phyloP scores from a whole-genome alignment of 1,284 basidiomycete genomes.

The Phylloporus gajari region DNA sequence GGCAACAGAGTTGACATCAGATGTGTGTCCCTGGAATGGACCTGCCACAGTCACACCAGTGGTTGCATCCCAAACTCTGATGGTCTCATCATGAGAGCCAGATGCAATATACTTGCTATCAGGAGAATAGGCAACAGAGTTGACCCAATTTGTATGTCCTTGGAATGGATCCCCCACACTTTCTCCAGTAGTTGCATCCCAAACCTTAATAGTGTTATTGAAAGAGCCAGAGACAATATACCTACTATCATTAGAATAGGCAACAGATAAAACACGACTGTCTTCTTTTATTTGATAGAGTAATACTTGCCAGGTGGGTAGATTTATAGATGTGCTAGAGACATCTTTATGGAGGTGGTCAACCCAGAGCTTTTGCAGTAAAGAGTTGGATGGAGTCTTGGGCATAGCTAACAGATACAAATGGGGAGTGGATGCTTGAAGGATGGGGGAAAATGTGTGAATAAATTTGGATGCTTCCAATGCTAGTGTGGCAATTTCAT shows the following conservation, averaged over 20 bases:
- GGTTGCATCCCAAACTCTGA: no score
- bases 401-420: no score
- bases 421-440: neutral
- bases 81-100: neutral
- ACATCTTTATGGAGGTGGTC: neutral
- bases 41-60: no score
- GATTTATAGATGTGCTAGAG: neutral
- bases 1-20: no score
- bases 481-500: neutral
- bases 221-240: neutral
- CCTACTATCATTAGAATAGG: neutral
- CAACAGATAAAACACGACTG: neutral
- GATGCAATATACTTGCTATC: neutral
- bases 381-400: no score
- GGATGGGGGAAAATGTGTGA: neutral
- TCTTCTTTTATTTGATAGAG: neutral
- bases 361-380: neutral
- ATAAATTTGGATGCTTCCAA: neutral
- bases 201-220: no score
- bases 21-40: no score
- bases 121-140: neutral
- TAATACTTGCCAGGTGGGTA: neutral
- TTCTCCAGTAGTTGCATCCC: no score
- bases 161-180: neutral
- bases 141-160: neutral